Conservation (phyloP, 257 asterid species). For the Penstemon eatonii region DNA sequence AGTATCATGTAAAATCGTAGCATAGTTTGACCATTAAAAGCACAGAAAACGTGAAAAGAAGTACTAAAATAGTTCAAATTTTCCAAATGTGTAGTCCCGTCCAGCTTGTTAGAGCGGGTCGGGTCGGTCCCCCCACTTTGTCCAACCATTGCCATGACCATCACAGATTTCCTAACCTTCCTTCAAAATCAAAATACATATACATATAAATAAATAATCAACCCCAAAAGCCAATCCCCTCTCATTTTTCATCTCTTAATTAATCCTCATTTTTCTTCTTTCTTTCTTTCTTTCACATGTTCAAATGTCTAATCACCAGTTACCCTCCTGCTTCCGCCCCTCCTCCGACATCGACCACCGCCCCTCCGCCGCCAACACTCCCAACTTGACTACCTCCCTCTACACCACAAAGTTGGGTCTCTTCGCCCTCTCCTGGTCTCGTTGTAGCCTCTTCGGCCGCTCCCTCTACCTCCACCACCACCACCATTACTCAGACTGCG, state of each 20-base stretch:
- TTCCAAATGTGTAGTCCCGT: too few relatives aligned
- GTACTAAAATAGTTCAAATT: too few relatives aligned
- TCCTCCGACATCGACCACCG: constrained; percentile 14
- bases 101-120: too few relatives aligned
- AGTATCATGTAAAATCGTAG: too few relatives aligned
- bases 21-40: too few relatives aligned
- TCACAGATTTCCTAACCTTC: too few relatives aligned
- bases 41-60: too few relatives aligned
- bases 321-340: constrained; percentile 47
- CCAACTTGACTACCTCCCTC: constrained; percentile 53
- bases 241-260: too few relatives aligned
- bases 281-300: neutral
- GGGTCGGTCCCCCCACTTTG: constrained; percentile 14
- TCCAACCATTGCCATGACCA: constrained; percentile 5
- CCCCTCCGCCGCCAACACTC: constrained; percentile 31
- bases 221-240: too few relatives aligned
- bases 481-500: constrained; percentile 26
- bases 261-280: neutral
- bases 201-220: too few relatives aligned
- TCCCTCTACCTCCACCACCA: constrained; percentile 54
- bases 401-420: constrained; percentile 47
- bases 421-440: constrained; percentile 61
- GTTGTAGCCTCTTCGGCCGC: constrained; percentile 42
- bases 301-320: constrained; percentile 28
- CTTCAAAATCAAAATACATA: too few relatives aligned